Base-by-base conservation (phyloP, 2,329 filamentous ascomycete genomes). In the Cadophora gregata region DNA sequence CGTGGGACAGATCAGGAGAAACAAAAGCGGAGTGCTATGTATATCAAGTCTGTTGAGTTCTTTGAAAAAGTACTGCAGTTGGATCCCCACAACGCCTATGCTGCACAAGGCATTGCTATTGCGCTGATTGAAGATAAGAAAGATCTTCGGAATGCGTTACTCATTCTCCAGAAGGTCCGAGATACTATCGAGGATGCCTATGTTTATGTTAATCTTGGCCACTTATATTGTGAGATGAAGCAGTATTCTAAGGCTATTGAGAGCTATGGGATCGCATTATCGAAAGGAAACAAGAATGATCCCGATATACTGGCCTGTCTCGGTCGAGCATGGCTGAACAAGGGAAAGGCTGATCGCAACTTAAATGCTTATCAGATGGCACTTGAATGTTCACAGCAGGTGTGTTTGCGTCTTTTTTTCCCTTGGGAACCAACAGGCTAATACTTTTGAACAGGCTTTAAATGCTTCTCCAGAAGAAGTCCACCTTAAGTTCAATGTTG, bases 401-500 rank as follows among this genome's bases (percentile, higher is more conserved):
- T 89, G 78, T 74, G 80, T 69, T 59, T 48, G 12, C 10, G 9
- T 45, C 38, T 29, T 33, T 8, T 27, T 45, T 24, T 29, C 27
- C 38, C 4, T 25, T 36, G n/a, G 21, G 42, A 55, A 64, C 36
- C 36, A n/a, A n/a, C n/a, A n/a, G n/a, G n/a, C n/a, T n/a, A n/a
- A n/a, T n/a, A n/a, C n/a, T n/a, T n/a, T n/a, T n/a, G n/a, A n/a
- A n/a, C 59, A 91, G 86, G 93, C 95, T 29, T 86, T 97, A n/a
- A 86, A 88, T 63, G 86, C 91, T 63, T 89, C 92, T 0, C 92
- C 93, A 0, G 91, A 96, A 4, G 93, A 97, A 74, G 85, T 94
- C 36, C 93, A 97, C 79, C 93, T 96, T 79, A 93, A 96, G 78
- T 99, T 99, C 85, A 99, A 99, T 75, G 92, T 99, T 31, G 96